Base-by-base conservation (phyloP, 768 basidiomycete genomes). In the Russula emetica region DNA sequence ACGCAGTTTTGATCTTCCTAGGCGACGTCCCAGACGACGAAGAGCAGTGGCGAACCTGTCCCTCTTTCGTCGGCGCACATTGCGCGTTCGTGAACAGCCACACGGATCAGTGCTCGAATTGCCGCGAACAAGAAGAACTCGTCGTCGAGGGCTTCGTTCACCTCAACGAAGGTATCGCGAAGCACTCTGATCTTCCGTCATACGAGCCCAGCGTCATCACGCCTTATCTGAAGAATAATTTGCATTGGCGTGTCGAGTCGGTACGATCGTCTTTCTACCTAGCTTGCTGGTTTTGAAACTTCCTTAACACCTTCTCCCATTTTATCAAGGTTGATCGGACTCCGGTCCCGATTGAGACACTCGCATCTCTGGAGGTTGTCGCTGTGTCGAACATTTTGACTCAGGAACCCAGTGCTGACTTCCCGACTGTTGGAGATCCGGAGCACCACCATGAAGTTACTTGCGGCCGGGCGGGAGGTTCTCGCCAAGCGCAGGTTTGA, bases 1-100 rank as follows among this genome's bases (percentile, higher is more conserved):
- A 79, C 69, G 71, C 72, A n/a, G 73, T 83, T 30, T 69, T 78
- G 22, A 63, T 84, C 56, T 83, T 83, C 78, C 71, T 84, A 7
- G 82, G 80, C 2, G 64, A 62, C 3, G 76, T 77, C 18, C 77
- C 77, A 16, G 72, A 70, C 24, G 74, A 81, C 56, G 71, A 75
- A 8, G 62, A 63, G 11, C 65, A 76, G 18, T 82, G 80, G 80
- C 71, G 68, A 50, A 61, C 67, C 8, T 70, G 72, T 62, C 64
- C 72, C 4, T 70, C 72, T 57, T 77, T 77, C 64, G 78, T 81
- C 44, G 82, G 80, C n/a, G 71, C 76, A 1, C 77, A 79, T 69
- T 70, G 74, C 61, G 77, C 75, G 26, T 82, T 82, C 67, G 79
- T 78, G 38, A 78, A 76, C 59, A 70, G 66, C 54, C 36, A 58